Base-by-base conservation (phyloP, 2,329 filamentous ascomycete species). In the Tolypocladium ovalisporum region DNA sequence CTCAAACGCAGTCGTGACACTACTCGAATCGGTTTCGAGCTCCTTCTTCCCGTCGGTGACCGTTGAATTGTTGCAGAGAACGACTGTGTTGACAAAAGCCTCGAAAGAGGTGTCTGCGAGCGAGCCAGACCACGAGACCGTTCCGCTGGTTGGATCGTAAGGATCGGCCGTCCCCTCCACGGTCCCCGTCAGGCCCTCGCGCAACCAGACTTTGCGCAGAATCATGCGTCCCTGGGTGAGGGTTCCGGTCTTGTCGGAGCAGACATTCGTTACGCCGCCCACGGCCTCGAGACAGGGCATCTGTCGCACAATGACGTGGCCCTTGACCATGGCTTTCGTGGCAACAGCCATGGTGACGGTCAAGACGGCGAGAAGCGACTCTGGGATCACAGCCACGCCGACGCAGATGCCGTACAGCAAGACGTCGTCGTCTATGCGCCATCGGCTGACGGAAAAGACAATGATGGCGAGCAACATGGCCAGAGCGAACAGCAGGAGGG, bases 401-500 rank as follows among this genome's bases (percentile, higher is more conserved):
- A 83, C 80, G 51, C 79, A 83, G 60, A 84, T 83, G 58, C 79
- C 81, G 63, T 83, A 84, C 35, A 86, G 78, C 57, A 86, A 72
- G 17, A 84, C 80, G 59, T 86, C 80, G 59, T 79, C 77, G 44
- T 75, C 69, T 51, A 84, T 70, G 1, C 77, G 54, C 71, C 79
- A 86, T 58, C 73, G 72, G 67, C 78, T 82, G 60, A 77, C 82
- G 7, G 77, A 79, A 67, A 86, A 86, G 63, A 86, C 84, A 55
- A 86, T 79, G 58, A 86, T 67, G 54, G 79, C 82, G 37, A 86
- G 75, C 3, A 85, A 64, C 56, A 85, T 75, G 49, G 83, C 91
- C 54, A 90, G 81, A 52, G 79, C 84, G 66, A 96, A 95, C 2
- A 96, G 81, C 4, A 90, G 69, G 49, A 94, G 84, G 34, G 91